Percentiles rank a stretch among this genome's conserved stretches.
These are phyloP conservation scores for Pyracantha coccinea DNA, from an alignment of 331 rosid genomes.

Conservation along the genomic window DNA sequence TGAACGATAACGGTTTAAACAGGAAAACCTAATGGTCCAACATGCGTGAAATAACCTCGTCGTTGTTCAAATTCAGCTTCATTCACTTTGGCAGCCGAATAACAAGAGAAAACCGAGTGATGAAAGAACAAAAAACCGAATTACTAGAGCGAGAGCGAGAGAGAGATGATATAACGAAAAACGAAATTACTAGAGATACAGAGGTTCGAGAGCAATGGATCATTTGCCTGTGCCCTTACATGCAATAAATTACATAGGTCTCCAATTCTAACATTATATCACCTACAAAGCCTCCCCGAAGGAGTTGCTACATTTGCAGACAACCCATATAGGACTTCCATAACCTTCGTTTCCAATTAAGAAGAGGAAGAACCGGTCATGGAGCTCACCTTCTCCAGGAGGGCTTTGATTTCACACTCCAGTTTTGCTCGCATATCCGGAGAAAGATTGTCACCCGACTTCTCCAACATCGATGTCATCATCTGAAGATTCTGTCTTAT, in stretches of 20 bases:
- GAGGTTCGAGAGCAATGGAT: background rate
- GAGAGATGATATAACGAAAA: background rate
- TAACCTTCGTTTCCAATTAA: background rate
- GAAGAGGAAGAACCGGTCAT: conserved; percentile 29
- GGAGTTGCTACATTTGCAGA: background rate
- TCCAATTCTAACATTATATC: background rate
- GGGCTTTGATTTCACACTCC: conserved; percentile 56
- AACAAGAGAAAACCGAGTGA: too few species aligned
- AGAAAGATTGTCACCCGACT: conserved; percentile 56
- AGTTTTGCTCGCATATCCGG: conserved; percentile 54
- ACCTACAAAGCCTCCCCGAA: background rate
- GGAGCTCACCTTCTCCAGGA: conserved; percentile 66
- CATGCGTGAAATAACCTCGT: background rate
- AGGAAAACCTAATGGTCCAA: too few species aligned
- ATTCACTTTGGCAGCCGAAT: background rate
- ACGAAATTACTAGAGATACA: background rate
- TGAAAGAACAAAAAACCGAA: too few species aligned
- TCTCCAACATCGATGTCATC: conserved; percentile 74
- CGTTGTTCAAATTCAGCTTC: background rate
- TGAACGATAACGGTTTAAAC: background rate
- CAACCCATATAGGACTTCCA: background rate
- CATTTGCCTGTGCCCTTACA: background rate
- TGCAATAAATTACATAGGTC: background rate
- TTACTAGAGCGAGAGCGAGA: background rate
- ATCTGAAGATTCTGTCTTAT: conserved; percentile 67